Conservation (phyloP, 352 stramenopile species). For the Phytophthora citrophthora region DNA sequence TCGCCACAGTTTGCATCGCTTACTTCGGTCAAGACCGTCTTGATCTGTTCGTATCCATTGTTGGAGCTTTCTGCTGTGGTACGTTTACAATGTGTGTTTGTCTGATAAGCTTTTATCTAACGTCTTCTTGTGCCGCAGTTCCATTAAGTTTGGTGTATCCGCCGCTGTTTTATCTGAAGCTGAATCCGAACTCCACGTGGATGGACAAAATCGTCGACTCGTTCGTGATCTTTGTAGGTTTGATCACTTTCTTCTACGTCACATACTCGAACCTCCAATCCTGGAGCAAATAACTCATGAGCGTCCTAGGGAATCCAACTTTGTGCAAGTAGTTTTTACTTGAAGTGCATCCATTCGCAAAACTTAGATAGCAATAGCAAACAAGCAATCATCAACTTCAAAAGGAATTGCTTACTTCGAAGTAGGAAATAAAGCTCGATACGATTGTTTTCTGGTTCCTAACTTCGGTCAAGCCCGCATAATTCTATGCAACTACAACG, state of each 20-base stretch:
- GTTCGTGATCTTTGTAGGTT: slow-evolving; percentile 62
- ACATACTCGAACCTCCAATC: slow-evolving; percentile 81
- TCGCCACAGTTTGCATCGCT: slow-evolving; percentile 68
- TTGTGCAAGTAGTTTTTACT: too few species aligned
- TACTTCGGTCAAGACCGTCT: slow-evolving; percentile 80
- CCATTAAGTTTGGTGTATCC: slow-evolving; percentile 85
- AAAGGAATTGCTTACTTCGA: not conserved
- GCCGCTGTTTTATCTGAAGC: slow-evolving; percentile 80
- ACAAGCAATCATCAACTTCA: not conserved
- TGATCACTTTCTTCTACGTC: slow-evolving; percentile 84
- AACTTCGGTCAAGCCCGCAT: slow-evolving; percentile 11
- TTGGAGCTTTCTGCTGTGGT: slow-evolving; percentile 86
- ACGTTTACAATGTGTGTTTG: slow-evolving; percentile 19
- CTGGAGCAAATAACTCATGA: slow-evolving; percentile 50
- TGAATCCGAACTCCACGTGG: slow-evolving; percentile 51
- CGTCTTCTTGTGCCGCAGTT: slow-evolving; percentile 38
- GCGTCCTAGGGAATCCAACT: too few species aligned
- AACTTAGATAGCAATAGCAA: not conserved
- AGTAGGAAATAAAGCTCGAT: slow-evolving; percentile 12
- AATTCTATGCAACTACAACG: slow-evolving; percentile 30
- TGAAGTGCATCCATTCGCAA: too few species aligned
- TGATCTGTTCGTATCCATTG: slow-evolving; percentile 86
- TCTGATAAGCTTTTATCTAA: slow-evolving; percentile 8
- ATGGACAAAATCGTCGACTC: slow-evolving; percentile 67
- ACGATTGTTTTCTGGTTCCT: slow-evolving; percentile 16